These are phyloP conservation scores for Diaporthe humulicola DNA, from an alignment of 2,329 filamentous ascomycete species.

Conservation along the genomic window DNA sequence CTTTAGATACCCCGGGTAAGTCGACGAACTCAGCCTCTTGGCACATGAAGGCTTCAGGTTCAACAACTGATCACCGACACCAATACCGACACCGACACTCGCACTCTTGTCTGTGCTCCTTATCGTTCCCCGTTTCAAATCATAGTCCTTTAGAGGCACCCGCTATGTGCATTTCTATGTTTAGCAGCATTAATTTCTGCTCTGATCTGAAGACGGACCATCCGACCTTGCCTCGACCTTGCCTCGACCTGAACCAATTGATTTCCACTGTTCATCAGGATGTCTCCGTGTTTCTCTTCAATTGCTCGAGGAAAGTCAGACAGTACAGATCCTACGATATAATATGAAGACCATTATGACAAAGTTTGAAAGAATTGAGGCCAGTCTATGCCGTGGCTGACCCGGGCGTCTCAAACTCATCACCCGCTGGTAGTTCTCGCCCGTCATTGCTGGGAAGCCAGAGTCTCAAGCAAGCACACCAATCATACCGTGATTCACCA, in stretches of 20 bases:
- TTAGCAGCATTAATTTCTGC: background rate
- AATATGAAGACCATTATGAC: background rate
- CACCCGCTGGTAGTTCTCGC: background rate
- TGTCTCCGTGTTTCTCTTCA: background rate
- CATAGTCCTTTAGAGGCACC: background rate
- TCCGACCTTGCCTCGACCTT: background rate
- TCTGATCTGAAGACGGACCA: background rate
- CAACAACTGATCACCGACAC: background rate
- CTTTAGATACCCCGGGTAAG: background rate
- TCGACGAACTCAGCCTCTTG: background rate
- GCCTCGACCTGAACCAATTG: background rate
- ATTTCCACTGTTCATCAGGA: background rate
- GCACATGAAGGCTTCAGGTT: background rate
- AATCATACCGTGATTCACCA: background rate
- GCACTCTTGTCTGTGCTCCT: background rate
- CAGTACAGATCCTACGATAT: background rate
- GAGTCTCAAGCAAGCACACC: background rate
- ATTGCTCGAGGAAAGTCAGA: background rate
- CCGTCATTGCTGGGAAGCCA: background rate
- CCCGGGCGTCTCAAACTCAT: conserved; percentile 9
- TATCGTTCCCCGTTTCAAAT: background rate
- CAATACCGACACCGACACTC: background rate
- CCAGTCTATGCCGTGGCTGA: background rate
- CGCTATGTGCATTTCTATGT: background rate
- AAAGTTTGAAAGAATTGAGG: background rate